A percentile compares a stretch with the other conserved stretches of the same genome.
phyloP scores from a whole-genome alignment of 2,329 filamentous ascomycete species.

The Penicillium thymicola region DNA sequence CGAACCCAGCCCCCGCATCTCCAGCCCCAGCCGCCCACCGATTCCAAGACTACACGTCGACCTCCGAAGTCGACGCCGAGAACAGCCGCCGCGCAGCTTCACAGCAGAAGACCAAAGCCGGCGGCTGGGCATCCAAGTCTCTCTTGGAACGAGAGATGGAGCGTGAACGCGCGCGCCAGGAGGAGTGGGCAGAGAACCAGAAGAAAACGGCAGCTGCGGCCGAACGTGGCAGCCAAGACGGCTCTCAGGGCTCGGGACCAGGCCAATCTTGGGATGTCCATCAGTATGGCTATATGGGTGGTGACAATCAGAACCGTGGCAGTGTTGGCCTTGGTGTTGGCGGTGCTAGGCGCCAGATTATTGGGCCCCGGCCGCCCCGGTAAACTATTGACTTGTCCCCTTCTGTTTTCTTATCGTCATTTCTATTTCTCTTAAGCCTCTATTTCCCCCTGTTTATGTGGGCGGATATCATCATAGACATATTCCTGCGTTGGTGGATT shows the following conservation, averaged over 20 bases:
- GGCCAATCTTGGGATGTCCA: conserved; percentile 59
- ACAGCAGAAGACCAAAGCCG: conserved; percentile 57
- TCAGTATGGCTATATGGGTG: conserved; percentile 62
- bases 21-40: conserved; percentile 39
- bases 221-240: conserved; percentile 38
- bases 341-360: conserved; percentile 58
- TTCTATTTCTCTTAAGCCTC: background rate
- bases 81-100: conserved; percentile 54
- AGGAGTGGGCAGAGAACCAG: conserved; percentile 63
- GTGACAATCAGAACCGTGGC: conserved; percentile 58
- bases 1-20: conserved; percentile 50
- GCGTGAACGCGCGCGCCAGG: conserved; percentile 61
- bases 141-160: conserved; percentile 66
- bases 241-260: conserved; percentile 48
- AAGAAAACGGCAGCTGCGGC: conserved; percentile 48
- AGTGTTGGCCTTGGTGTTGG: conserved; percentile 53
- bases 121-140: conserved; percentile 61
- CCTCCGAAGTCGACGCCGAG: conserved; percentile 55
- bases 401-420: background rate
- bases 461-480: background rate
- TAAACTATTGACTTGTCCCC: conserved; percentile 15
- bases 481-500: conserved; percentile 12
- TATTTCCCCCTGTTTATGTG: background rate
- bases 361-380: conserved; percentile 56
- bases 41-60: conserved; percentile 49